These are phyloP conservation scores for Linnemannia hyalina DNA, from an alignment of 192 early-diverging fungal species.

Conservation along the genomic window DNA sequence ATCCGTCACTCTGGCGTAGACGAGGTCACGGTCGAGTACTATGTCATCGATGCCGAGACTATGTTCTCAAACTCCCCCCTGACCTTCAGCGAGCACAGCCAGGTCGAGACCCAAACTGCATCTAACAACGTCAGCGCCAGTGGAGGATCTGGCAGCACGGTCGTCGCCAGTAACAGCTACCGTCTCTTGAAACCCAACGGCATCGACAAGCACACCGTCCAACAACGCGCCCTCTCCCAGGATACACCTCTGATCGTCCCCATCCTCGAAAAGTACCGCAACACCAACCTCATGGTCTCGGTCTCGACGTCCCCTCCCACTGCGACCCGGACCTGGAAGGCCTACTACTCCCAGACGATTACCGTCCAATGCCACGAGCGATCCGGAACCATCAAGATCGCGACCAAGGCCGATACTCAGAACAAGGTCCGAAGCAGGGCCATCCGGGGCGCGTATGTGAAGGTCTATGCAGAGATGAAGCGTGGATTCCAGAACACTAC, in stretches of 20 bases:
- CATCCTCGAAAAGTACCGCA: slow-evolving; percentile 27
- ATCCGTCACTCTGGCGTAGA: slow-evolving; percentile 54
- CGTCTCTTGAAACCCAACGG: slow-evolving; percentile 47
- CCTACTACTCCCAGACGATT: slow-evolving; percentile 60
- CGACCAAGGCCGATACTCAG: slow-evolving; percentile 6
- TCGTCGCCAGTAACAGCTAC: slow-evolving; percentile 22
- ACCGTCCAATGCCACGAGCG: slow-evolving; percentile 55
- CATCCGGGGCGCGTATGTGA: slow-evolving; percentile 62
- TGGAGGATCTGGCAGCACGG: not conserved
- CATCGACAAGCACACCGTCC: slow-evolving; percentile 27
- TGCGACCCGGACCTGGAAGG: slow-evolving; percentile 44
- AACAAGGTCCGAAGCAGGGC: slow-evolving; percentile 7
- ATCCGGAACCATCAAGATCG: slow-evolving; percentile 55
- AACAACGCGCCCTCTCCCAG: not conserved
- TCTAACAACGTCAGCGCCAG: not conserved
- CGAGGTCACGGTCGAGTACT: slow-evolving; percentile 54
- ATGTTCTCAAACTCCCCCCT: slow-evolving; percentile 65
- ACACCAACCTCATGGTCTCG: slow-evolving; percentile 56
- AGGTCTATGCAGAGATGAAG: slow-evolving; percentile 61
- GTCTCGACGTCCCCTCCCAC: slow-evolving; percentile 31
- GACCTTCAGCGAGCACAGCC: slow-evolving; percentile 59
- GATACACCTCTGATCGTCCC: slow-evolving; percentile 27
- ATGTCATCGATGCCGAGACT: slow-evolving; percentile 62
- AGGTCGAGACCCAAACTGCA: slow-evolving; percentile 35
- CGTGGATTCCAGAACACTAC: slow-evolving; percentile 15